Evolutionary conservation across 1,284 basidiomycete species (phyloP).

Genomic region (Cutaneotrichosporon dermatis): DNA sequence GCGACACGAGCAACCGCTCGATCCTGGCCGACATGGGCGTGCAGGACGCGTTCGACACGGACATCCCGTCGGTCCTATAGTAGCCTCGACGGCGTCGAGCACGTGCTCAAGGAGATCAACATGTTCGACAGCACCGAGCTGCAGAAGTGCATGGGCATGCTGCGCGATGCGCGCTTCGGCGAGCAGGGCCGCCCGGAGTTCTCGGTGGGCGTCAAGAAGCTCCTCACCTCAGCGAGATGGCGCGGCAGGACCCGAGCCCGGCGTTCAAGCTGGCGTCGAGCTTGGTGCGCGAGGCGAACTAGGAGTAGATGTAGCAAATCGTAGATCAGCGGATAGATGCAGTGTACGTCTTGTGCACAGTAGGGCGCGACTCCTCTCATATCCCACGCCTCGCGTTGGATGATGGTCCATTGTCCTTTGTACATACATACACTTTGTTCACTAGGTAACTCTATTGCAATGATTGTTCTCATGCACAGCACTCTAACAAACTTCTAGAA

Average conservation of each 20-base stretch:
- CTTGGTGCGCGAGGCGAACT: constrained; percentile 53
- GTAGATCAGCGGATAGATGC: no score
- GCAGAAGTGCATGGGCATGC: constrained; percentile 49
- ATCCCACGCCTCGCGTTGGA: no score
- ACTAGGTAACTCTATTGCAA: no score
- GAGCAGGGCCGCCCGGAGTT: constrained; percentile 54
- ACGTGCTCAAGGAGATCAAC: constrained; percentile 75
- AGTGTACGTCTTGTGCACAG: no score
- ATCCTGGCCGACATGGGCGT: constrained; percentile 90
- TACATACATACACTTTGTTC: no score
- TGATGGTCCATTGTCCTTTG: no score
- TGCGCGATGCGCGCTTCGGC: constrained; percentile 72
- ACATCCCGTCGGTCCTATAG: constrained; percentile 85
- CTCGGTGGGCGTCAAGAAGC: constrained; percentile 83
- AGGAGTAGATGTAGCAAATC: constrained; percentile 20
- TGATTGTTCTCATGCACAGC: no score
- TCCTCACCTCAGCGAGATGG: constrained; percentile 95
- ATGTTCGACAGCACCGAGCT: constrained; percentile 80
- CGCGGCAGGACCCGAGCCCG: constrained; percentile 81
- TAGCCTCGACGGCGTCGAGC: constrained; percentile 65
- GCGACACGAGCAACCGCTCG: constrained; percentile 86
- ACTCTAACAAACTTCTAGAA: constrained; percentile 40
- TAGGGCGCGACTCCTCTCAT: no score
- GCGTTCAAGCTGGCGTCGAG: constrained; percentile 68
- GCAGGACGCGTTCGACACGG: constrained; percentile 80